These are phyloP conservation scores for Entomortierella parvispora DNA, from an alignment of 192 early-diverging fungal species.

Conservation along the genomic window DNA sequence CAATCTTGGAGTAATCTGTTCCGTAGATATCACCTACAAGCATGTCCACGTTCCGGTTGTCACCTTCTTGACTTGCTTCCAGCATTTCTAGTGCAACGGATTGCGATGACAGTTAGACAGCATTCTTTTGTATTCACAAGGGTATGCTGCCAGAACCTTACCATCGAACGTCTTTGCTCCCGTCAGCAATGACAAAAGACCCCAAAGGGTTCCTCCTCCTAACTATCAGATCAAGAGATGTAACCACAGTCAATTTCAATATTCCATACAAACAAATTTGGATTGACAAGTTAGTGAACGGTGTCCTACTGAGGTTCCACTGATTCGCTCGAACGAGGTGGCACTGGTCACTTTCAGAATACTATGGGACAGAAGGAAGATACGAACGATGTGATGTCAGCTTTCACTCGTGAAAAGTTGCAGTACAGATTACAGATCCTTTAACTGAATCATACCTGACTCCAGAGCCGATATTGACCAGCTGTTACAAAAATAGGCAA, in stretches of 20 bases:
- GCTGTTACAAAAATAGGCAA: conserved; percentile 45
- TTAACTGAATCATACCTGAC: no score
- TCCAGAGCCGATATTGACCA: conserved; percentile 98
- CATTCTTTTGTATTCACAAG: background rate
- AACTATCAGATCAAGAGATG: conserved; percentile 52
- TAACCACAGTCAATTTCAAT: no score
- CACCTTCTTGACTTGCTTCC: conserved; percentile 87
- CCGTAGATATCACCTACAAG: conserved; percentile 97
- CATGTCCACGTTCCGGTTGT: conserved; percentile 91
- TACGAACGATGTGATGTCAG: no score
- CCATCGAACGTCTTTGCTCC: conserved; percentile 90
- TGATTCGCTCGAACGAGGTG: conserved; percentile 88
- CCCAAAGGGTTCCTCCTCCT: conserved; percentile 98
- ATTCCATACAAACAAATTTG: no score
- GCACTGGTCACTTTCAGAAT: conserved; percentile 94
- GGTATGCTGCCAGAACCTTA: no score
- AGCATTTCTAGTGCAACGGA: conserved; percentile 67
- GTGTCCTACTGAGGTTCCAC: conserved; percentile 74
- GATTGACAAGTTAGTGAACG: no score
- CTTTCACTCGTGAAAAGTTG: no score
- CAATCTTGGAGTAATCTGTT: conserved; percentile 89
- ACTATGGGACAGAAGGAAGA: conserved; percentile 31
- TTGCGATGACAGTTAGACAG: background rate
- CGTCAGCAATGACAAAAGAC: conserved; percentile 88
- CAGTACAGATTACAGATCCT: no score